phyloP scores from a whole-genome alignment of 495 filamentous ascomycete genomes.

The Aspergillus ostianus region DNA sequence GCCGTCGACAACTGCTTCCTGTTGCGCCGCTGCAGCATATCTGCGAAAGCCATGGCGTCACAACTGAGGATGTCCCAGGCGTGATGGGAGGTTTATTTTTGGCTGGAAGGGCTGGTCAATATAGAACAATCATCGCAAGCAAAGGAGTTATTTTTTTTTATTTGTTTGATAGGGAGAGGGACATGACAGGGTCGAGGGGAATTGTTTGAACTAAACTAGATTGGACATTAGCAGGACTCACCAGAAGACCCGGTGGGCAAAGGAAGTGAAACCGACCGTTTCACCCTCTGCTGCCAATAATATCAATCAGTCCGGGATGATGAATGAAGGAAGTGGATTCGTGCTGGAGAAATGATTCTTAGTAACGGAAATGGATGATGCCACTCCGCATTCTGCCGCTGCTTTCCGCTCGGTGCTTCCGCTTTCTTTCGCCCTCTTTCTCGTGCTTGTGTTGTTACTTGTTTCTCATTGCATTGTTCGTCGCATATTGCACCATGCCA shows the following conservation, averaged over 20 bases:
- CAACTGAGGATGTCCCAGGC: not conserved
- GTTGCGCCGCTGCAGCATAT: conserved; percentile 30
- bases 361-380: not conserved
- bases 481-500: not conserved
- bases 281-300: not conserved
- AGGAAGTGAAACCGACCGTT: not conserved
- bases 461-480: not conserved
- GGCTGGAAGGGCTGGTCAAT: not conserved
- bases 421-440: too few species aligned
- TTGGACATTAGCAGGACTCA: not conserved
- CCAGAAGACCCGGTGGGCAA: not conserved
- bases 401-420: not conserved
- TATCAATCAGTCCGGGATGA: not conserved
- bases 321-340: not conserved
- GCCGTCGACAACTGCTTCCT: conserved; percentile 31
- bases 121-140: not conserved
- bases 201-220: conserved; percentile 1
- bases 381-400: not conserved
- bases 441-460: too few species aligned
- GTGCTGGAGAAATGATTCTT: not conserved
- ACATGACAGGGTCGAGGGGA: conserved; percentile 1
- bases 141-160: not conserved
- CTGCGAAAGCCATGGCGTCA: conserved; percentile 25
- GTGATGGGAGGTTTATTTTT: not conserved
- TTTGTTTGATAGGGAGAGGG: not conserved